These are phyloP conservation scores for Mrakia hoshinonis DNA, from an alignment of 768 basidiomycete species.

Conservation along the genomic window DNA sequence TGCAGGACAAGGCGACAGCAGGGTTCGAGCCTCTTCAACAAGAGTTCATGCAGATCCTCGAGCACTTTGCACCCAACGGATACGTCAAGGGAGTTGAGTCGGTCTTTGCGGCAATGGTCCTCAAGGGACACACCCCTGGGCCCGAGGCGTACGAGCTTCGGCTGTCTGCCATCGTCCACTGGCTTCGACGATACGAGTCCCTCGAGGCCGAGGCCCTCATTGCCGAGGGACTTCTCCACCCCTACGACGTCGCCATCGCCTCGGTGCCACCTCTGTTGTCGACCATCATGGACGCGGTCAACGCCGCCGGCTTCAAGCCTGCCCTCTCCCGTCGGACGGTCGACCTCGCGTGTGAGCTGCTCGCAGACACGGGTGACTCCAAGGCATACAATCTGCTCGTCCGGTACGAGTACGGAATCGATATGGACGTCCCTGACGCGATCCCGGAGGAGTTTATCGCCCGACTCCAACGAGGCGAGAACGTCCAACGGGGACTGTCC, in stretches of 20 bases:
- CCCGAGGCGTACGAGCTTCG: slow-evolving; percentile 55
- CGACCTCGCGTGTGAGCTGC: slow-evolving; percentile 59
- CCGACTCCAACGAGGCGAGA: slow-evolving; percentile 29
- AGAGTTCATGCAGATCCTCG: slow-evolving; percentile 67
- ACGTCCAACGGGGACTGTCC: slow-evolving; percentile 43
- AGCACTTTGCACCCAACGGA: slow-evolving; percentile 69
- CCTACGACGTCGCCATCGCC: slow-evolving; percentile 40
- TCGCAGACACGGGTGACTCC: slow-evolving; percentile 56
- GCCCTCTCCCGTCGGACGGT: slow-evolving; percentile 50
- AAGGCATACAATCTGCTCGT: slow-evolving; percentile 54
- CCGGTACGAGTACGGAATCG: slow-evolving; percentile 65
- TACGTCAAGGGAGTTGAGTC: slow-evolving; percentile 54
- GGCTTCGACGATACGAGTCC: slow-evolving; percentile 50
- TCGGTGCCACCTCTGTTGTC: slow-evolving; percentile 14
- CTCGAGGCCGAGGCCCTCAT: slow-evolving; percentile 41
- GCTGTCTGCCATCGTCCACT: slow-evolving; percentile 62
- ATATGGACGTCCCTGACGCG: slow-evolving; percentile 64
- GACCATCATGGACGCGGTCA: slow-evolving; percentile 53
- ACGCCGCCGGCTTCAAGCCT: slow-evolving; percentile 45
- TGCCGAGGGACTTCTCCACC: slow-evolving; percentile 47
- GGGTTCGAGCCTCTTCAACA: slow-evolving; percentile 48
- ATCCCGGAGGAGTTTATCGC: slow-evolving; percentile 44
- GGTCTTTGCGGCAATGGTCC: slow-evolving; percentile 55
- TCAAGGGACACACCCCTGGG: slow-evolving; percentile 46
- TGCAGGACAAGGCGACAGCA: slow-evolving; percentile 58